A percentile compares a stretch with the other conserved stretches of the same genome.
phyloP scores from a whole-genome alignment of 2,329 filamentous ascomycete genomes.

The Alternaria tenuissima region DNA sequence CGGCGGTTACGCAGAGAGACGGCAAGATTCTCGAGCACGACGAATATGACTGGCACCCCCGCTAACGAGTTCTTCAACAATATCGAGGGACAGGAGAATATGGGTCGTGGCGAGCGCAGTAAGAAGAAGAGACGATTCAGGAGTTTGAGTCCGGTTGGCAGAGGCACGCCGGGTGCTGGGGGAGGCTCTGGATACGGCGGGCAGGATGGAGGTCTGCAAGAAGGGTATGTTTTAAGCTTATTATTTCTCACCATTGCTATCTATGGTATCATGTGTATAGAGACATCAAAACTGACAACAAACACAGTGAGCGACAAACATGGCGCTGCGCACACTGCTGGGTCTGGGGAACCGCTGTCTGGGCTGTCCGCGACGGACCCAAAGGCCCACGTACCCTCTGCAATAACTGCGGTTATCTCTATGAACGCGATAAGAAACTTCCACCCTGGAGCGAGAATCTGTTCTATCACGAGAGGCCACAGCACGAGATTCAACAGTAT shows the following conservation, averaged over 20 bases:
- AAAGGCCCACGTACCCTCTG: conserved; percentile 84
- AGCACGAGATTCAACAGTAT: conserved; percentile 34
- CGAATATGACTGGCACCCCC: conserved; percentile 79
- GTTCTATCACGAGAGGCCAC: conserved; percentile 60
- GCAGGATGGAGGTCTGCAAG: conserved; percentile 65
- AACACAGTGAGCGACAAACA: conserved; percentile 71
- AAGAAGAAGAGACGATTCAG: conserved; percentile 96
- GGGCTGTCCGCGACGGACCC: conserved; percentile 94
- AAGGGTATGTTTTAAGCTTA: conserved; percentile 40
- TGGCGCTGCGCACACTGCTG: conserved; percentile 92
- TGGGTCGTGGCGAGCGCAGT: conserved; percentile 89
- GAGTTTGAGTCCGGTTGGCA: conserved; percentile 82
- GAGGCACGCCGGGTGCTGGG: conserved; percentile 78
- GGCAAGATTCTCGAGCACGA: conserved; percentile 86
- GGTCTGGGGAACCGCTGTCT: conserved; percentile 88
- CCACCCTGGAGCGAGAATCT: conserved; percentile 79
- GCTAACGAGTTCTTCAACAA: conserved; percentile 68
- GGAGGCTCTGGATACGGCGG: conserved; percentile 70
- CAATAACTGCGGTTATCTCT: conserved; percentile 90
- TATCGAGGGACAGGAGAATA: conserved; percentile 70
- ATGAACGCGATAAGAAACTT: conserved; percentile 84
- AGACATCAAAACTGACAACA: conserved; percentile 20
- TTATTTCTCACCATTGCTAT: rapidly evolving
- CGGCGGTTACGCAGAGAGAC: conserved; percentile 88
- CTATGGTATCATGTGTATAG: not conserved